Evolutionary conservation across 192 early-diverging fungal genomes (phyloP).

Genomic region (Allomyces macrogynus): DNA sequence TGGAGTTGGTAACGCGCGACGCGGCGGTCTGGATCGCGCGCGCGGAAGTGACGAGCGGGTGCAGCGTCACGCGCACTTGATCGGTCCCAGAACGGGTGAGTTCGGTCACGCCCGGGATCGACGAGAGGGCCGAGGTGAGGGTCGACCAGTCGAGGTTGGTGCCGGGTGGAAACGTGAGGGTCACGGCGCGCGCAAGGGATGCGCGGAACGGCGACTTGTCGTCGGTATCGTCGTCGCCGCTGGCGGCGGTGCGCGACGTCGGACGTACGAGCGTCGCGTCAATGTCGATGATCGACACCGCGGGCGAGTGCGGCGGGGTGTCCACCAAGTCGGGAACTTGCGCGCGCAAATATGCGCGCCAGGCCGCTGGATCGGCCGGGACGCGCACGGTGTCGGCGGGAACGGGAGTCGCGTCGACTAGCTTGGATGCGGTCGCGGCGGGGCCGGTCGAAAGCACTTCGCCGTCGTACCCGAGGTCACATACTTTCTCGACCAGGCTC

Average conservation of each 20-base stretch:
- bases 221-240: too few relatives aligned
- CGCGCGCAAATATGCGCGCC: neutral
- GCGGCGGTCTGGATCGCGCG: conserved; percentile 25
- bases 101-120: conserved; percentile 7
- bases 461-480: conserved; percentile 57
- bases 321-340: neutral
- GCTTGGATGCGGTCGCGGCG: neutral
- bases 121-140: neutral
- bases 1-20: conserved; percentile 40
- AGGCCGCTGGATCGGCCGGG: conserved; percentile 10
- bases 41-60: conserved; percentile 10
- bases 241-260: too few relatives aligned
- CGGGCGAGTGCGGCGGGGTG: conserved; percentile 15
- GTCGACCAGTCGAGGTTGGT: neutral
- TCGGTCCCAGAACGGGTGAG: neutral
- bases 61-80: neutral
- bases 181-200: neutral
- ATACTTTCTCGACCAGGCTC: conserved; percentile 29
- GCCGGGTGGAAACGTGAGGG: neutral
- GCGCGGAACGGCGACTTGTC: neutral
- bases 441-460: conserved; percentile 14
- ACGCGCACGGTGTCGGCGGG: neutral
- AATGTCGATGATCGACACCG: conserved; percentile 11
- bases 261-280: neutral
- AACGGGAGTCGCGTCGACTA: conserved; percentile 5